These are phyloP conservation scores for Claviceps sorghi DNA, from an alignment of 2,329 filamentous ascomycete genomes.

Conservation along the genomic window DNA sequence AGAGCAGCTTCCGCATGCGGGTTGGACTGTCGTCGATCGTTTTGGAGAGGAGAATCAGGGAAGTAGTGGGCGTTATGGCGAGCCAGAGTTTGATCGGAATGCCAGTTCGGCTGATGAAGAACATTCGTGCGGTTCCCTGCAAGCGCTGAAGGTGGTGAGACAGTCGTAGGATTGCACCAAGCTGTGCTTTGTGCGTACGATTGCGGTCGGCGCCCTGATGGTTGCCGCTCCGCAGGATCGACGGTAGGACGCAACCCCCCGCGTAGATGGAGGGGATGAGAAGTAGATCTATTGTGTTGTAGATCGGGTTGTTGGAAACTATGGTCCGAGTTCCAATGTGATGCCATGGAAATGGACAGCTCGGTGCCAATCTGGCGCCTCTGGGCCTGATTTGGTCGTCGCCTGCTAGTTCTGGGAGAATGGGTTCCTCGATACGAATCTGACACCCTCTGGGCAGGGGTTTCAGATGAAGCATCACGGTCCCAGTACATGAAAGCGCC, in stretches of 20 bases:
- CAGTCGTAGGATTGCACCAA: neutral
- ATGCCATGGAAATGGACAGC: constrained; percentile 40
- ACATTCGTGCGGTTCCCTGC: neutral
- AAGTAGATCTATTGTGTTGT: neutral
- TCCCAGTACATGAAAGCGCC: neutral
- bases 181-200: neutral
- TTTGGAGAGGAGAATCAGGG: constrained; percentile 9
- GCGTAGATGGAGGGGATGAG: neutral
- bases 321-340: constrained; percentile 11
- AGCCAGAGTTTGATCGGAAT: neutral
- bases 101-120: neutral
- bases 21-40: constrained; percentile 17
- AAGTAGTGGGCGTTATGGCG: neutral
- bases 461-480: neutral
- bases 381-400: constrained; percentile 41
- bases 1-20: constrained; percentile 35
- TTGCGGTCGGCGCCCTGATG: neutral
- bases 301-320: neutral
- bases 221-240: neutral
- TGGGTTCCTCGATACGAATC: constrained; percentile 8
- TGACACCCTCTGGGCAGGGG: neutral
- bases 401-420: constrained; percentile 5
- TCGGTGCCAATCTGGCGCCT: constrained; percentile 48
- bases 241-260: neutral
- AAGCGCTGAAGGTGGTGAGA: neutral